Conservation (phyloP, 1,284 basidiomycete species). For the Heimioporus punctisporus region DNA sequence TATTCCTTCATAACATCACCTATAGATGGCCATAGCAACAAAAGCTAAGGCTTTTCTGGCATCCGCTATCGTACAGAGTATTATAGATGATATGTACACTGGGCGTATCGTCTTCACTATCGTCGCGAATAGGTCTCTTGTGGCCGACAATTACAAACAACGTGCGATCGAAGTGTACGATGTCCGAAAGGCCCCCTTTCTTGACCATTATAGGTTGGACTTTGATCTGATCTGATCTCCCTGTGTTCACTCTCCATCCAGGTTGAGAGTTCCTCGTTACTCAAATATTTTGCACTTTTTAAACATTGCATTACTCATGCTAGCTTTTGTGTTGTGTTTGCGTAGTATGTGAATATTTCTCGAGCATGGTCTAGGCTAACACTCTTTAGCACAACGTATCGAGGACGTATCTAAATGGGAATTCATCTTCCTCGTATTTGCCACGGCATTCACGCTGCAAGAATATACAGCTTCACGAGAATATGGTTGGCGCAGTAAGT, state of each 20-base stretch:
- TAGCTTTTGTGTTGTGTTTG: slow-evolving; percentile 76
- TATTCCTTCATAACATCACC: background rate
- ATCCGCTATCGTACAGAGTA: slow-evolving; percentile 78
- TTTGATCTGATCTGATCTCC: background rate
- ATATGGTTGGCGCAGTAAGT: slow-evolving; percentile 85
- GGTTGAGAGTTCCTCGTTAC: slow-evolving; percentile 83
- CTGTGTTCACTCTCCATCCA: slow-evolving; percentile 25
- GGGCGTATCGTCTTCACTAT: slow-evolving; percentile 73
- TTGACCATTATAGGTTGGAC: slow-evolving; percentile 77
- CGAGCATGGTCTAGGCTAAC: slow-evolving; percentile 1
- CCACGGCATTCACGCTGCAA: slow-evolving; percentile 76
- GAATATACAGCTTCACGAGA: slow-evolving; percentile 82
- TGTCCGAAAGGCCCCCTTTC: slow-evolving; percentile 69
- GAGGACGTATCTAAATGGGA: slow-evolving; percentile 62
- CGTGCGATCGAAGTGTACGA: slow-evolving; percentile 78
- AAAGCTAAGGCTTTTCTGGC: slow-evolving; percentile 80
- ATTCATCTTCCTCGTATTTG: slow-evolving; percentile 73
- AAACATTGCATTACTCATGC: slow-evolving; percentile 69
- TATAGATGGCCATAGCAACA: slow-evolving; percentile 85
- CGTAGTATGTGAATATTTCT: slow-evolving; percentile 48
- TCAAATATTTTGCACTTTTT: slow-evolving; percentile 79
- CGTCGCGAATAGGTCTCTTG: slow-evolving; percentile 68
- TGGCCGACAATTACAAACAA: slow-evolving; percentile 88
- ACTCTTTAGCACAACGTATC: slow-evolving; percentile 54
- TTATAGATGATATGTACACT: slow-evolving; percentile 82